Base-by-base conservation (phyloP, 352 stramenopile genomes). In the Globisporangium cylindrosporum region DNA sequence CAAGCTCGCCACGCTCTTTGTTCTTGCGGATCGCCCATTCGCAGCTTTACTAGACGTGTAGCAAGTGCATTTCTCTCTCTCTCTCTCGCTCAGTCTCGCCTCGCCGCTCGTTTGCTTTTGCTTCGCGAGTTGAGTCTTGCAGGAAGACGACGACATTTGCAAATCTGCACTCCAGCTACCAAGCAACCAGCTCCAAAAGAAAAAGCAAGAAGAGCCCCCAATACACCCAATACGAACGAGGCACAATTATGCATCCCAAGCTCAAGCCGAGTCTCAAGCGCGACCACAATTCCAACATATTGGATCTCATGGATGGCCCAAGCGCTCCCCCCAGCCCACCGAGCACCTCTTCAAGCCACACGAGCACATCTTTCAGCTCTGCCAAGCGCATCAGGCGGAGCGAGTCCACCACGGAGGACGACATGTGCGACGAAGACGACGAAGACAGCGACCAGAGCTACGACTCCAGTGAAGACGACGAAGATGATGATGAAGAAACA, bases 41-140 rank as follows among this genome's bases (percentile, higher is more conserved):
- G 9, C 59, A 57, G 41, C 59, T 25, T 34, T 65, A 65, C 59
- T 65, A 65, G 59, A 65, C 59, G 59, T 65, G 59, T 65, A 65
- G 59, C 59, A 65, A 65, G 41, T 49, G 32, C 55, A 59, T 34
- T 22, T 59, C 18, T 29, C 27, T 60, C 34, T 51, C 43, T 8
- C 15, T 8, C 14, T 5, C 38, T 6, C 38, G 1, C 15, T 25
- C 15, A 18, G 38, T 46, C 38, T 46, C 38, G 38, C 38, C 38
- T 46, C 38, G 38, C 18, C 14, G 20, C 54, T 59, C 54, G 54
- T 32, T 41, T n/a, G 1, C 14, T 10, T 58, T 48, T 46, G 29
- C 29, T 48, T 49, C 18, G 15, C 43, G 15, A 24, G 18, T 51
- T 51, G 41, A 49, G 55, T 7, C 29, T 60, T 60, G 55, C 55